Base-by-base conservation (phyloP, 768 basidiomycete genomes). In the Mycena sanguinolenta region DNA sequence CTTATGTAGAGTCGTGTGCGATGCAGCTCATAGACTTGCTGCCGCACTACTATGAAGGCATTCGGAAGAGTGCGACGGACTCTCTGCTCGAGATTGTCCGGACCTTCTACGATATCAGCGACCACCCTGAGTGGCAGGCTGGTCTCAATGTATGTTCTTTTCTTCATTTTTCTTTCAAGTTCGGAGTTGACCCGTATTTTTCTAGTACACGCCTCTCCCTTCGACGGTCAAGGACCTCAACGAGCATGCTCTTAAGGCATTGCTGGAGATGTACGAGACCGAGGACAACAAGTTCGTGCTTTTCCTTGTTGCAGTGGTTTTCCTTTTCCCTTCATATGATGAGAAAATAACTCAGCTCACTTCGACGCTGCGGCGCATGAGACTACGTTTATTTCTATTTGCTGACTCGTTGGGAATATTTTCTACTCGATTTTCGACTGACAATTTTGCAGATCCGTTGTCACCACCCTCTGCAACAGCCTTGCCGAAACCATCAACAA, bases 41-140 rank as follows among this genome's bases (percentile, higher is more conserved):
- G 30, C 84, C 90, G 17, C 97, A 99, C 83, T 97, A 96, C 82
- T 98, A 98, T 80, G 97, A 99, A 79, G 98, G 97, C 34, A 98
- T 99, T 82, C 87, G 98, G 77, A 99, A 99, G 86, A 90, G 93
- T 54, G 92, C 96, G 27, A 91, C 93, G 7, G 92, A 95, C 58
- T 94, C 95, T 13, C 85, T 99, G 60, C 88, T 99, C 74, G 91
- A 95, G 77, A 92, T 96, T 77, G 88, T 98, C 72, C 88, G 94
- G 78, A 95, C 94, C 1, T 97, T 96, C 86, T 95, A 98, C 80
- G 94, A 96, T 46, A 85, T 99, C 64, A 92, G 92, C 63, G 89
- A 94, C 62, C 91, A 92, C 30, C 86, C 87, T 55, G 91, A 96
- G 63, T 99, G 97, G 97, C 83, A 86, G 67, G 85, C 96, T 64